These are phyloP conservation scores for Xylaria telfairii DNA, from an alignment of 495 filamentous ascomycete species.

Conservation along the genomic window DNA sequence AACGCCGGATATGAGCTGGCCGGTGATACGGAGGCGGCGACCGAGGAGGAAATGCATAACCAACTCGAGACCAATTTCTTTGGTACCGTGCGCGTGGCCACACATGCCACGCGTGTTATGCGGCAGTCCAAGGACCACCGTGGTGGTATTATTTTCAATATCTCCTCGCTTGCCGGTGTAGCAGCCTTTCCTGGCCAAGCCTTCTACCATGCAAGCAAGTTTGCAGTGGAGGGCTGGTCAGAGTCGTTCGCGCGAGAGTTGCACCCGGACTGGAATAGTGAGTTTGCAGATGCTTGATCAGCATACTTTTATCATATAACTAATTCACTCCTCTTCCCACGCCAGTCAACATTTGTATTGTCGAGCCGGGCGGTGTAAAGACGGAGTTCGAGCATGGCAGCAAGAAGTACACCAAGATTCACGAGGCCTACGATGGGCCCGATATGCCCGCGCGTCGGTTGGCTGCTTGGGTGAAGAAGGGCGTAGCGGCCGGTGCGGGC, in stretches of 20 bases:
- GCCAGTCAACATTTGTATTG: conserved; percentile 48
- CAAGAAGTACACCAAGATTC: conserved; percentile 27
- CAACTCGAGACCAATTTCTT: conserved; percentile 60
- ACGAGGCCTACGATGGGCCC: conserved; percentile 44
- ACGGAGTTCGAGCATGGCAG: conserved; percentile 45
- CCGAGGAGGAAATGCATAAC: conserved; percentile 41
- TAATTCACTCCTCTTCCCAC: background rate
- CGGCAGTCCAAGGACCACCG: conserved; percentile 33
- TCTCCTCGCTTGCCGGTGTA: conserved; percentile 58
- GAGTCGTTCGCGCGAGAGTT: conserved; percentile 58
- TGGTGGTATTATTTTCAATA: conserved; percentile 58
- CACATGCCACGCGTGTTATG: conserved; percentile 50
- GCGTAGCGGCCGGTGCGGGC: conserved; percentile 36
- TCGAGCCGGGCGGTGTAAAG: conserved; percentile 56
- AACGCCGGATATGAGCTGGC: conserved; percentile 57
- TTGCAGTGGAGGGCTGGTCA: conserved; percentile 60
- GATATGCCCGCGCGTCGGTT: conserved; percentile 45
- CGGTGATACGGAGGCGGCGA: conserved; percentile 53
- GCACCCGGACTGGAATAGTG: conserved; percentile 55
- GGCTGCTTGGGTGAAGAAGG: conserved; percentile 42
- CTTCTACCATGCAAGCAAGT: conserved; percentile 61
- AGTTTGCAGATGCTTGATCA: conserved; percentile 13
- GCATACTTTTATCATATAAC: background rate
- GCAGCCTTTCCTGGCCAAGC: conserved; percentile 50
- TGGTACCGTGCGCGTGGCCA: conserved; percentile 51